These are phyloP conservation scores for Colletotrichum euphorbiae DNA, from an alignment of 2,329 filamentous ascomycete species.

Conservation along the genomic window DNA sequence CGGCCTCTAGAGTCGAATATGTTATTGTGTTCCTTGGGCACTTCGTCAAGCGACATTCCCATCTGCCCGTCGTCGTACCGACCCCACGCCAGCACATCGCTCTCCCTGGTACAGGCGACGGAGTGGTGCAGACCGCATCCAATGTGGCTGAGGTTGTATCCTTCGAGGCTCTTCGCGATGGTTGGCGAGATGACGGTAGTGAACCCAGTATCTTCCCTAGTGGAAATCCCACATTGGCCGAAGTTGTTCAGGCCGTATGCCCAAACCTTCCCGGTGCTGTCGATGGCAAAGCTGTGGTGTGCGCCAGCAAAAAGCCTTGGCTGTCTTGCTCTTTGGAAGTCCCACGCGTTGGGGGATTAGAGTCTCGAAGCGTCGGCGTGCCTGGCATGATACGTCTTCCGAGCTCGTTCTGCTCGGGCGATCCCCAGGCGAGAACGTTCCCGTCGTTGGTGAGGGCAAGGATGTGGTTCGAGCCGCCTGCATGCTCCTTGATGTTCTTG, in stretches of 20 bases:
- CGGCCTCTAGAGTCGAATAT: slow-evolving; percentile 72
- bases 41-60: slow-evolving; percentile 67
- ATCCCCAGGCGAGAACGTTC: slow-evolving; percentile 67
- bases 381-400: slow-evolving; percentile 60
- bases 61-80: slow-evolving; percentile 63
- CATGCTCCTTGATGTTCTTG: slow-evolving; percentile 62
- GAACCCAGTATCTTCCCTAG: slow-evolving; percentile 30
- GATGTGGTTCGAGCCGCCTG: slow-evolving; percentile 68
- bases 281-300: slow-evolving; percentile 78
- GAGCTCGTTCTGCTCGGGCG: slow-evolving; percentile 60
- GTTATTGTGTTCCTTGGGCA: slow-evolving; percentile 65
- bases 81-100: slow-evolving; percentile 59
- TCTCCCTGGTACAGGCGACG: slow-evolving; percentile 56
- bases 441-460: slow-evolving; percentile 64
- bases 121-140: slow-evolving; percentile 76
- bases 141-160: slow-evolving; percentile 66
- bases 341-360: slow-evolving; percentile 56
- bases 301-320: slow-evolving; percentile 63
- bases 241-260: slow-evolving; percentile 80
- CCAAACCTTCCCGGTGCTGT: slow-evolving; percentile 71
- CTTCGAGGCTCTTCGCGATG: slow-evolving; percentile 65
- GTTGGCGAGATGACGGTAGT: slow-evolving; percentile 64
- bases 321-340: slow-evolving; percentile 49
- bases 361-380: slow-evolving; percentile 60
- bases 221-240: slow-evolving; percentile 71